A percentile compares a stretch with the other conserved stretches of the same genome.
These are phyloP conservation scores for Schizophyllum commune DNA, from an alignment of 1,284 basidiomycete genomes.

Conservation along the genomic window DNA sequence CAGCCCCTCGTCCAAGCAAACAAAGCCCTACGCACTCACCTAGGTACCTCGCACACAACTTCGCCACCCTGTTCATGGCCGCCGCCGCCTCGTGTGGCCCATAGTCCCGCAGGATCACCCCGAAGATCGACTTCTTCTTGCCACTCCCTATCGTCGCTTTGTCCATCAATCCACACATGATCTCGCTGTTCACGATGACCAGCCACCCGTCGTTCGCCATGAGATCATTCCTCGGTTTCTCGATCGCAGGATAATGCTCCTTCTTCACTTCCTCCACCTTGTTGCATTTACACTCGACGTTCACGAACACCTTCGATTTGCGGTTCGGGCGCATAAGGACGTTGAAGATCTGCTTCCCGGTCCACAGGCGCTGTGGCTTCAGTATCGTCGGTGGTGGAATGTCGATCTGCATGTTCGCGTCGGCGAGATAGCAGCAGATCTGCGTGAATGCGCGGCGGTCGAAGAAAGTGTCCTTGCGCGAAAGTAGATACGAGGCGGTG, in stretches of 20 bases:
- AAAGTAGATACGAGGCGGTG: conserved; percentile 94
- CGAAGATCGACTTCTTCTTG: conserved; percentile 99
- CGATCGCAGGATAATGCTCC: conserved; percentile 48
- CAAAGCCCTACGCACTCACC: conserved; percentile 38
- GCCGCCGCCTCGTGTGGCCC: conserved; percentile 90
- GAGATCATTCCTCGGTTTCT: conserved; percentile 69
- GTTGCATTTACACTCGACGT: conserved; percentile 95
- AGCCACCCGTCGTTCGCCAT: conserved; percentile 98
- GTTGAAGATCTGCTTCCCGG: conserved; percentile 97
- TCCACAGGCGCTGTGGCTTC: conserved; percentile 94
- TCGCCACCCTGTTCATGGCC: conserved; percentile 96
- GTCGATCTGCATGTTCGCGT: conserved; percentile 90
- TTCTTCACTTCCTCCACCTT: conserved; percentile 81
- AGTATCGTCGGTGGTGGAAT: conserved; percentile 92
- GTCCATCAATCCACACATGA: conserved; percentile 99
- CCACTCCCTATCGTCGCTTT: conserved; percentile 98
- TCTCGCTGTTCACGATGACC: conserved; percentile 95
- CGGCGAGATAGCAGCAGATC: conserved; percentile 91
- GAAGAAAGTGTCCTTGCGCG: conserved; percentile 89
- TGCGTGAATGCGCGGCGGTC: conserved; percentile 95
- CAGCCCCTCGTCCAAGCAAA: neutral
- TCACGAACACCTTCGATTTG: conserved; percentile 78
- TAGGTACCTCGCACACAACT: conserved; percentile 92
- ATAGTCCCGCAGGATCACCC: conserved; percentile 96
- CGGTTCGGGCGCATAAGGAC: conserved; percentile 95